phyloP scores from a whole-genome alignment of 176 grass and related monocot species.

The Cymbopogon citratus region DNA sequence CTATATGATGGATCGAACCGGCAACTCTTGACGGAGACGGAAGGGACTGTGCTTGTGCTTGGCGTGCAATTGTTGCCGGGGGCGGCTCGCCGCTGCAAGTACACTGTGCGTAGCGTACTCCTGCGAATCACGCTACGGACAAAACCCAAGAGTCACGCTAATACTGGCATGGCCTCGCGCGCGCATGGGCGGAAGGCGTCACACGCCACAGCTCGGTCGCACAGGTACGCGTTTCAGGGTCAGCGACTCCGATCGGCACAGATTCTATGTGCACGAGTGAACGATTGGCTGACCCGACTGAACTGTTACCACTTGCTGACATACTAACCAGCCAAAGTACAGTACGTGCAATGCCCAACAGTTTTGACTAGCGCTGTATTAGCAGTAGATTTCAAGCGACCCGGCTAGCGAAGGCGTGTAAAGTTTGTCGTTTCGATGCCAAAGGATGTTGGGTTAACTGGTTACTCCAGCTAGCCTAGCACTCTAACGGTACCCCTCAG shows the following conservation, averaged over 20 bases:
- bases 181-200: neutral
- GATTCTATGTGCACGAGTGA: neutral
- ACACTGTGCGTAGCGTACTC: neutral
- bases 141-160: conserved; percentile 1
- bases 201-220: neutral
- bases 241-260: neutral
- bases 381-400: too few species aligned
- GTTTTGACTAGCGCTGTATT: too few species aligned
- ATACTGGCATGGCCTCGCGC: neutral
- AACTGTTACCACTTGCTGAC: neutral
- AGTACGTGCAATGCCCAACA: too few species aligned
- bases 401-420: too few species aligned
- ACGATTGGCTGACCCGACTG: neutral
- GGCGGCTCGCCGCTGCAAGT: neutral
- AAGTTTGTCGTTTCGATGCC: too few species aligned
- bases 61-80: conserved; percentile 17
- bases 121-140: conserved; percentile 19
- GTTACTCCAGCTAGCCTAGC: too few species aligned
- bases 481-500: too few species aligned
- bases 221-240: neutral
- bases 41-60: conserved; percentile 40
- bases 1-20: neutral
- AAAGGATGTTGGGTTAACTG: too few species aligned
- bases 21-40: neutral
- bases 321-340: too few species aligned